phyloP scores from a whole-genome alignment of 2,329 filamentous ascomycete genomes.

The Corinectria fuckeliana region DNA sequence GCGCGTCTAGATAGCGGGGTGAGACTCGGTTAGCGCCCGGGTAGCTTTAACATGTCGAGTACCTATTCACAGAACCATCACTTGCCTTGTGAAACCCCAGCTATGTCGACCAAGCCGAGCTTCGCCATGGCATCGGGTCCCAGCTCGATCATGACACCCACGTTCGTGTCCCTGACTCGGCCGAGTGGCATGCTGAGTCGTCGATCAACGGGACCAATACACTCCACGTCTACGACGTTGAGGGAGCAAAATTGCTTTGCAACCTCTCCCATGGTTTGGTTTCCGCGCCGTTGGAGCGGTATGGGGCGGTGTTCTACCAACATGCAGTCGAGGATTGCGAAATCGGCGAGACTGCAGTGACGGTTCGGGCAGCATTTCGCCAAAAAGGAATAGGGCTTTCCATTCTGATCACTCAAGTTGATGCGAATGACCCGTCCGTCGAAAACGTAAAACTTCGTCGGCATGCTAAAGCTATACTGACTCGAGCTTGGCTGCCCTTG shows the following conservation, averaged over 20 bases:
- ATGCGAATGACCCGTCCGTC: neutral
- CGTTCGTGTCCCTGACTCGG: slow-evolving; percentile 14
- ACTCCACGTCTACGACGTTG: slow-evolving; percentile 29
- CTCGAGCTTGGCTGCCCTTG: too few relatives aligned
- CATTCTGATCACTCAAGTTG: neutral
- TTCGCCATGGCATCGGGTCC: slow-evolving; percentile 19
- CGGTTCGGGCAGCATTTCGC: neutral
- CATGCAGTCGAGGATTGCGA: neutral
- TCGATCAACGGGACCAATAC: slow-evolving; percentile 15
- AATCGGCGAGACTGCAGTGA: neutral
- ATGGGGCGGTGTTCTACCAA: slow-evolving; percentile 2
- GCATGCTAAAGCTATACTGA: too few relatives aligned
- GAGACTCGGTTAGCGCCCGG: neutral
- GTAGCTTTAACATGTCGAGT: too few relatives aligned
- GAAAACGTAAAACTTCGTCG: neutral
- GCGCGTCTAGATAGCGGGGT: neutral
- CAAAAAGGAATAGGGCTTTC: neutral
- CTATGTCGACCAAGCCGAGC: slow-evolving; percentile 12
- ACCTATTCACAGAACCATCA: too few relatives aligned
- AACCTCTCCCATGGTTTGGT: neutral
- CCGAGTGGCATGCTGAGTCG: slow-evolving; percentile 19
- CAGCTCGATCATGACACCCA: slow-evolving; percentile 16
- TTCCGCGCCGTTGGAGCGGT: slow-evolving; percentile 12
- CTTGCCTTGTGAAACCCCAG: slow-evolving; percentile 18
- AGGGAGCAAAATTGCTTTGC: slow-evolving; percentile 19